phyloP scores from a whole-genome alignment of 2,329 filamentous ascomycete species.

The Fusarium aywerte region DNA sequence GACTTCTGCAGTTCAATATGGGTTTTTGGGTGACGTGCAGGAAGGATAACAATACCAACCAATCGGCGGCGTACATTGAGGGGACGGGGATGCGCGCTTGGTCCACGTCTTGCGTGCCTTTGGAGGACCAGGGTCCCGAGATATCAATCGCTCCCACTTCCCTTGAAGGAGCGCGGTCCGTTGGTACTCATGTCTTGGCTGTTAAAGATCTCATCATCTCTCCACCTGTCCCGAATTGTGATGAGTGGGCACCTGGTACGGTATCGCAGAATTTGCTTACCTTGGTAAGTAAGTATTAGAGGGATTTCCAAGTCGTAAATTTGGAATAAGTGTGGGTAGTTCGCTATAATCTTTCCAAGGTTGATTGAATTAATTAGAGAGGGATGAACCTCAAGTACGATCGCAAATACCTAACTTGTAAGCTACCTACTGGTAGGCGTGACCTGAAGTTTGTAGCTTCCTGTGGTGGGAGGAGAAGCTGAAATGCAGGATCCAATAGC shows the following conservation, averaged over 20 bases:
- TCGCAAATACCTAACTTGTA: not conserved
- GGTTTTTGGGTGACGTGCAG: slow-evolving; percentile 43
- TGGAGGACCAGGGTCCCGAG: slow-evolving; percentile 22
- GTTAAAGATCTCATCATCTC: slow-evolving; percentile 19
- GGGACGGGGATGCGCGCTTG: slow-evolving; percentile 38
- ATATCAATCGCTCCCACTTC: slow-evolving; percentile 29
- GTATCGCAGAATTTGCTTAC: slow-evolving; percentile 2
- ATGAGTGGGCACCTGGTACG: not conserved
- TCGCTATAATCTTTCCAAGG: not conserved
- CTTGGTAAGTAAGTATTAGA: too few relatives aligned
- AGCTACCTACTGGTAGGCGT: not conserved
- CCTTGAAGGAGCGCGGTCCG: slow-evolving; percentile 1
- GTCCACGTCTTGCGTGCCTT: slow-evolving; percentile 39
- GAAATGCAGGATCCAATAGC: slow-evolving; percentile 24
- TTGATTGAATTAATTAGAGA: slow-evolving; percentile 1
- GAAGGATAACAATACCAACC: slow-evolving; percentile 28
- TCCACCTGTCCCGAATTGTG: not conserved
- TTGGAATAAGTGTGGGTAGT: not conserved
- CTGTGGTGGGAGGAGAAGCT: slow-evolving; percentile 13
- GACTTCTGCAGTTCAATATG: slow-evolving; percentile 34
- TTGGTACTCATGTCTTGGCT: slow-evolving; percentile 13
- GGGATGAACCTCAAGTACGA: not conserved
- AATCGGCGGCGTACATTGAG: slow-evolving; percentile 33
- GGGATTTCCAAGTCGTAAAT: not conserved
- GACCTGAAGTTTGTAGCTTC: slow-evolving; percentile 19